Evolutionary conservation across 1,284 basidiomycete species (phyloP).

Genomic region (Vanrija sp.): DNA sequence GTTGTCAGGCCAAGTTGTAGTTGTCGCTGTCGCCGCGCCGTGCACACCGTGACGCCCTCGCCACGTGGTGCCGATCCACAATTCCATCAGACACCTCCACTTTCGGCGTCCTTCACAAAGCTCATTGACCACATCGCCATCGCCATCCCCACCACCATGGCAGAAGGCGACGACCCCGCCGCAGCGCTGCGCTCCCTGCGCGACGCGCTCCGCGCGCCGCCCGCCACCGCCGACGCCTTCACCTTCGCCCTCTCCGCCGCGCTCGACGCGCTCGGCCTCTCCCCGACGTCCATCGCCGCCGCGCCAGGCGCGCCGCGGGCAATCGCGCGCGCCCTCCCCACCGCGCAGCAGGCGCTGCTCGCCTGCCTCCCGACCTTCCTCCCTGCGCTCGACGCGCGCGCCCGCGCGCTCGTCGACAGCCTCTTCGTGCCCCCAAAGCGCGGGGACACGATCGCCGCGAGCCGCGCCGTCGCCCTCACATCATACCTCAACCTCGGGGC

Average conservation of each 20-base stretch:
- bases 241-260: constrained; percentile 4
- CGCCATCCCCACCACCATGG: constrained; percentile 1
- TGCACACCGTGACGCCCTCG: too few species aligned
- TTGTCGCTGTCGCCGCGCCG: background rate
- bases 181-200: constrained; percentile 24
- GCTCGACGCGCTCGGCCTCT: constrained; percentile 7
- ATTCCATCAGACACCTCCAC: background rate
- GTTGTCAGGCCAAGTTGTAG: too few species aligned
- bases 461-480: constrained; percentile 21
- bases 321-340: constrained; percentile 26
- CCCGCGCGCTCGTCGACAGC: constrained; percentile 19
- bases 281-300: background rate
- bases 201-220: constrained; percentile 27
- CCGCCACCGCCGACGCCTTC: constrained; percentile 25
- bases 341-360: constrained; percentile 30
- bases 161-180: constrained; percentile 2
- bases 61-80: background rate
- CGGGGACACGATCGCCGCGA: background rate
- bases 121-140: too few species aligned
- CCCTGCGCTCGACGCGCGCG: constrained; percentile 54
- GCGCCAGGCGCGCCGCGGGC: background rate
- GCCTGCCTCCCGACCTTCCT: constrained; percentile 62
- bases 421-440: constrained; percentile 26
- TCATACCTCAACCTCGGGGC: constrained; percentile 30
- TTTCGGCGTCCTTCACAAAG: too few species aligned